Percentiles rank a stretch among this genome's conserved stretches.
Conservation (phyloP, 176 grass and related monocot genomes). For the Oryza rufipogon region DNA sequence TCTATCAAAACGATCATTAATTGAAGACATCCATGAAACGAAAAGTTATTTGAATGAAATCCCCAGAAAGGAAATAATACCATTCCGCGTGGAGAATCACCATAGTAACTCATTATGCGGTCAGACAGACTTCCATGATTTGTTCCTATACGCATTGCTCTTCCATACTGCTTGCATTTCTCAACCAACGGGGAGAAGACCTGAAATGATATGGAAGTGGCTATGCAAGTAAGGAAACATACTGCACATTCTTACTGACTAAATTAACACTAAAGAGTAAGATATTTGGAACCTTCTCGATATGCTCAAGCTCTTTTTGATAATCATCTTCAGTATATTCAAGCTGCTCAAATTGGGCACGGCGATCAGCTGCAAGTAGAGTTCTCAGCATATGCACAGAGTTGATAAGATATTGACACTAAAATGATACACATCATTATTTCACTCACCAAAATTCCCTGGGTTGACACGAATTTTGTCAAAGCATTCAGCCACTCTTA, state of each 20-base stretch:
- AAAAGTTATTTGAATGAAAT: too few species aligned
- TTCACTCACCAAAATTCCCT: conserved; percentile 90
- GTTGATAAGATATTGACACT: conserved; percentile 4
- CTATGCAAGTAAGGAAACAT: conserved; percentile 33
- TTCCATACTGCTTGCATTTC: conserved; percentile 97
- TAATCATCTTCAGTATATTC: conserved; percentile 95
- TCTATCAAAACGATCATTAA: not conserved
- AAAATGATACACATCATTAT: conserved; percentile 23
- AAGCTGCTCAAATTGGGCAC: conserved; percentile 90
- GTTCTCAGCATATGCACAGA: conserved; percentile 22
- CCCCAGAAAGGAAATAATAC: conserved; percentile 51
- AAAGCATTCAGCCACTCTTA: conserved; percentile 97
- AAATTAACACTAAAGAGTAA: conserved; percentile 15
- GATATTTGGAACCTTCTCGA: conserved; percentile 67
- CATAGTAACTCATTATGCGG: conserved; percentile 99
- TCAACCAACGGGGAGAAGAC: conserved; percentile 96
- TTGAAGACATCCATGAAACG: not conserved
- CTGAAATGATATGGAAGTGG: conserved; percentile 44
- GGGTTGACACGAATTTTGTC: conserved; percentile 99
- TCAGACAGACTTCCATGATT: conserved; percentile 98
- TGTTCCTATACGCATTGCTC: conserved; percentile 95
- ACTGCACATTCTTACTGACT: not conserved
- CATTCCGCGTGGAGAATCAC: conserved; percentile 99
- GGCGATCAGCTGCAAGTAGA: conserved; percentile 82
- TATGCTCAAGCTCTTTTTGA: conserved; percentile 94